These are phyloP conservation scores for Gypsophila paniculata DNA, from an alignment of 179 eudicot genomes.

Conservation along the genomic window DNA sequence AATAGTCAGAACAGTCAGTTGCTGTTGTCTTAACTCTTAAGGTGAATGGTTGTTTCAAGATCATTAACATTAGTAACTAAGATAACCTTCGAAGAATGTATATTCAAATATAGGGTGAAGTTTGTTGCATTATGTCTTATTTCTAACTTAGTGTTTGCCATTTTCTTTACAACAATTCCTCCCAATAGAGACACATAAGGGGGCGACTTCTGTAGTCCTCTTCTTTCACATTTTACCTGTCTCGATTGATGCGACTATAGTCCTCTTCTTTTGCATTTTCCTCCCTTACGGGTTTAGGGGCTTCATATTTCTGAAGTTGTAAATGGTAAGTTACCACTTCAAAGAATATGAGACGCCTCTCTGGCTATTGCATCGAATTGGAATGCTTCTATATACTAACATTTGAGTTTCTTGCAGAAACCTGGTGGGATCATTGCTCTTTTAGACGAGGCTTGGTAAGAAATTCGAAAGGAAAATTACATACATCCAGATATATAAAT, in stretches of 20 bases:
- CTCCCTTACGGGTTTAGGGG: background rate
- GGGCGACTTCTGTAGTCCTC: background rate
- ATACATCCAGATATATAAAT: background rate
- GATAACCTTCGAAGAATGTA: background rate
- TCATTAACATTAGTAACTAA: background rate
- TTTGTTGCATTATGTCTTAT: slow-evolving; percentile 2
- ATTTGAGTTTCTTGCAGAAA: slow-evolving; percentile 52
- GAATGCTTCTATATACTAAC: slow-evolving; percentile 16
- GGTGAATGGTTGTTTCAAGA: slow-evolving; percentile 3
- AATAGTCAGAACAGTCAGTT: background rate
- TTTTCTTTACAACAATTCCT: background rate
- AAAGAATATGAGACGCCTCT: background rate
- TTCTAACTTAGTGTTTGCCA: background rate
- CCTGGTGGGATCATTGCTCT: slow-evolving; percentile 94
- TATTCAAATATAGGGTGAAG: background rate
- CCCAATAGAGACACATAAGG: background rate
- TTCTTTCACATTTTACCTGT: too few species aligned
- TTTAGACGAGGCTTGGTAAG: slow-evolving; percentile 96
- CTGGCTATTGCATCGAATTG: background rate
- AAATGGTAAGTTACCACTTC: background rate
- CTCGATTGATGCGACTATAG: background rate
- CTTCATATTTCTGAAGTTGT: background rate
- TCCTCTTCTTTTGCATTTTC: background rate
- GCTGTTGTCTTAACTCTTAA: background rate
- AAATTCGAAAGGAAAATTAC: slow-evolving; percentile 4